Evolutionary conservation across 352 stramenopile genomes (phyloP), one percentile per base, ranked within the genome.

Genomic region (Thalassiosira mediterranea): DNA sequence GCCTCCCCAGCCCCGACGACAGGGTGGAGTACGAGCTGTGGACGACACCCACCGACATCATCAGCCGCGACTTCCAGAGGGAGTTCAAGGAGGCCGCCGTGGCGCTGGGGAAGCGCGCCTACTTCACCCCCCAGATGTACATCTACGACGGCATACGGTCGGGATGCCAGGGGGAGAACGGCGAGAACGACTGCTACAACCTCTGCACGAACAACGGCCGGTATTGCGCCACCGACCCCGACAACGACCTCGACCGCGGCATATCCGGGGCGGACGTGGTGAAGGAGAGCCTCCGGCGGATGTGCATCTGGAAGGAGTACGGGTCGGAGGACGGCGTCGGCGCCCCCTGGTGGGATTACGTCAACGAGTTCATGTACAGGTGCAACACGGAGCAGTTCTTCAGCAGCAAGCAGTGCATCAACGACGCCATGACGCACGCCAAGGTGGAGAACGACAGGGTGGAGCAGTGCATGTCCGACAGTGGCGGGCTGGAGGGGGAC

Each of bases 11-110:
- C 17, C 94, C 95, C 0, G 96, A 98, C 79, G 95, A 96, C 42
- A 93, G 95, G 17, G 96, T 99, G 17, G 96, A 98, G 86, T 99
- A 96, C 91, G 97, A 96, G 47, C 82, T 99, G 54, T 99, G 95
- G 96, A 96, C 97, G 25, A 97, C 90, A 57, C 94, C 96, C 10
- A 96, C 94, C 74, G 96, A 99, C 73, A 80, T 48, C 4, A 63
- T 81, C 32, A 69, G 44, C 0, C 37, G 54, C 56, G 59, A 86
- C 10, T 92, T 95, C 73, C 72, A 90, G 53, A 79, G 67, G 19
- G 73, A 87, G 19, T 96, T 98, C 60, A 91, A 92, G 68, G 85
- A 95, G 17, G 85, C 96, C 21, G 93, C 97, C 8, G 80, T 83
- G 28, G 88, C 92, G 17, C 83, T 99, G 25, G 96, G 95, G 21